Conservation (phyloP, 2,329 filamentous ascomycete genomes). For the Sclerotinia sclerotiorum region DNA sequence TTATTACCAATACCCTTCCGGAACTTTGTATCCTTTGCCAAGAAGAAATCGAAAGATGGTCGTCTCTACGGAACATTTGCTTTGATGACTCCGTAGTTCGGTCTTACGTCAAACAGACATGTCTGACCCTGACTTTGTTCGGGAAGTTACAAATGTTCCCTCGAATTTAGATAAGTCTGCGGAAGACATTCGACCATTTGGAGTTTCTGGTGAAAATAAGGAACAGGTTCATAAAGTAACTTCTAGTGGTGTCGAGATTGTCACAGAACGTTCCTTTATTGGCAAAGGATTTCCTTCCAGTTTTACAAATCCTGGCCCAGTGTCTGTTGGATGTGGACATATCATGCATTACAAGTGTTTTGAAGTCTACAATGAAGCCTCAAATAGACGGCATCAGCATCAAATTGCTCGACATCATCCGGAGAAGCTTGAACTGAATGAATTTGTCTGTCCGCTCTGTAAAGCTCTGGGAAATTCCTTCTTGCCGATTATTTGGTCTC, state of each 20-base stretch:
- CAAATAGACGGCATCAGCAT: constrained; percentile 77
- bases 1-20: constrained; percentile 85
- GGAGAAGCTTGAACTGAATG: constrained; percentile 73
- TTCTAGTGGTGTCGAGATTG: constrained; percentile 67
- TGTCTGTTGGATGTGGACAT: constrained; percentile 90
- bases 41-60: constrained; percentile 88
- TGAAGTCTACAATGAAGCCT: constrained; percentile 84
- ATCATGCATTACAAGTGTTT: constrained; percentile 99
- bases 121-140: constrained; percentile 76
- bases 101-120: constrained; percentile 86
- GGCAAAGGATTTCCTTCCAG: constrained; percentile 83
- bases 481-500: constrained; percentile 92
- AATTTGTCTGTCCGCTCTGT: constrained; percentile 95
- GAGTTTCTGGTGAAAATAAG: constrained; percentile 84
- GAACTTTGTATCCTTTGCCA: constrained; percentile 93
- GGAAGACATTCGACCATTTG: constrained; percentile 82
- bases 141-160: constrained; percentile 78
- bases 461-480: constrained; percentile 96
- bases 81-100: constrained; percentile 78
- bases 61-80: constrained; percentile 92
- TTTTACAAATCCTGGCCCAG: constrained; percentile 68
- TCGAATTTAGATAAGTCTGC: constrained; percentile 81
- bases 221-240: constrained; percentile 74
- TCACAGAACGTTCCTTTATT: constrained; percentile 75
- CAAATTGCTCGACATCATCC: constrained; percentile 95